Evolutionary conservation across 164 flowering plant species (phyloP).

Genomic region (Vitis riparia): DNA sequence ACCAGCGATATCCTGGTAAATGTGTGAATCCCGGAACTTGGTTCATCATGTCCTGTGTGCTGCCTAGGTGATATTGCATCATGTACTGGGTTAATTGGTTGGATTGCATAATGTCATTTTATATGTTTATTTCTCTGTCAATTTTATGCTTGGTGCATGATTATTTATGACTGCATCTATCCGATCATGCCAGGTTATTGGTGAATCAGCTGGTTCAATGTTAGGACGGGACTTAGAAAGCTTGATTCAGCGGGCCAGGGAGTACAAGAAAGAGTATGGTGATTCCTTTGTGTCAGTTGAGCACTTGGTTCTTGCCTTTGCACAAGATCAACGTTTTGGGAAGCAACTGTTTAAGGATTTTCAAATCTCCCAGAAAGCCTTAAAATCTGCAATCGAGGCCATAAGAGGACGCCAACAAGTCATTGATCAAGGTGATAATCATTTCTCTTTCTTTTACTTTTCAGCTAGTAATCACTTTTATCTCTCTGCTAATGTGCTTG

Average conservation of each 20-base stretch:
- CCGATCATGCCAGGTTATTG: slow-evolving; percentile 54
- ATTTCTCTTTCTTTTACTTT: neutral
- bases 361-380: slow-evolving; percentile 50
- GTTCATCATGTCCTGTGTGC: no score
- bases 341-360: slow-evolving; percentile 85
- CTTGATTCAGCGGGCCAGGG: slow-evolving; percentile 78
- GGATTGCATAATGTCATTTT: no score
- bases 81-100: no score
- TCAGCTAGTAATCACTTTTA: no score
- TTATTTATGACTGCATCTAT: neutral
- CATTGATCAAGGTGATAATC: slow-evolving; percentile 80
- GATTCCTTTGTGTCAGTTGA: slow-evolving; percentile 94
- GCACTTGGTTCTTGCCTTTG: slow-evolving; percentile 87
- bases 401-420: slow-evolving; percentile 89
- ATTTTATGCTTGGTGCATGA: no score
- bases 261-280: slow-evolving; percentile 80
- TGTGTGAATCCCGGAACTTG: no score
- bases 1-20: no score
- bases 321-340: slow-evolving; percentile 82
- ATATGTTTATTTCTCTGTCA: no score
- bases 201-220: slow-evolving; percentile 93
- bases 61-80: no score
- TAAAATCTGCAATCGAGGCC: slow-evolving; percentile 71
- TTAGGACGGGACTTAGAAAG: slow-evolving; percentile 91
- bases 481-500: no score